Conservation (phyloP, 208 protist species). For the Trichomonas vaginalis region DNA sequence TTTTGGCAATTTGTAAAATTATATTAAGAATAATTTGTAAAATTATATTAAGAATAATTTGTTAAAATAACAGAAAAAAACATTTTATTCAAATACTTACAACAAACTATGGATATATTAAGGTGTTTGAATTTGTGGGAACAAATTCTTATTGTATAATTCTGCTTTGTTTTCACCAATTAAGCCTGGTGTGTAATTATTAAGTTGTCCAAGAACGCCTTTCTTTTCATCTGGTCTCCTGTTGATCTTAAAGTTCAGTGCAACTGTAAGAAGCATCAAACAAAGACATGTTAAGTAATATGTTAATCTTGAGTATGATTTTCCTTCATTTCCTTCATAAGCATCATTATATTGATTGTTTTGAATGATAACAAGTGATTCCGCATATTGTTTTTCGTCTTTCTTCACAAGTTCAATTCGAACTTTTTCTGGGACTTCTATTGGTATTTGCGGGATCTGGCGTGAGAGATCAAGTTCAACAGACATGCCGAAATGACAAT, state of each 20-base stretch:
- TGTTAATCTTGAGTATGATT: not conserved
- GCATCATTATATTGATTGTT: not conserved
- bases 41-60: too few relatives aligned
- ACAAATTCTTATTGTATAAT: not conserved
- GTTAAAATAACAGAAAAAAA: too few relatives aligned
- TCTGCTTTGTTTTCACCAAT: not conserved
- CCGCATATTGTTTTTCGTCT: not conserved
- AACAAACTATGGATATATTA: too few relatives aligned
- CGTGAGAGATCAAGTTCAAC: not conserved
- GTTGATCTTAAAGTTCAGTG: not conserved
- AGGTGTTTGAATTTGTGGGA: not conserved
- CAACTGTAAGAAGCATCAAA: not conserved
- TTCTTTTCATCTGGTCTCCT: not conserved
- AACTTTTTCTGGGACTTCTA: not conserved
- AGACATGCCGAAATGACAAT: not conserved
- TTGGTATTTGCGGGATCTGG: not conserved
- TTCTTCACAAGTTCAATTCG: not conserved
- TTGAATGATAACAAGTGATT: not conserved
- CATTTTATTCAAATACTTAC: too few relatives aligned
- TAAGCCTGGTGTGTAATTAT: not conserved
- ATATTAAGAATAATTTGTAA: too few relatives aligned
- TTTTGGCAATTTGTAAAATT: too few relatives aligned
- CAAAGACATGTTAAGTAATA: not conserved
- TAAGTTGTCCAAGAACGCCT: not conserved
- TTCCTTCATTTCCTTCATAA: not conserved